A percentile compares a stretch with the other conserved stretches of the same genome.
phyloP scores from a whole-genome alignment of 495 filamentous ascomycete genomes.

The Penicillium goetzii region DNA sequence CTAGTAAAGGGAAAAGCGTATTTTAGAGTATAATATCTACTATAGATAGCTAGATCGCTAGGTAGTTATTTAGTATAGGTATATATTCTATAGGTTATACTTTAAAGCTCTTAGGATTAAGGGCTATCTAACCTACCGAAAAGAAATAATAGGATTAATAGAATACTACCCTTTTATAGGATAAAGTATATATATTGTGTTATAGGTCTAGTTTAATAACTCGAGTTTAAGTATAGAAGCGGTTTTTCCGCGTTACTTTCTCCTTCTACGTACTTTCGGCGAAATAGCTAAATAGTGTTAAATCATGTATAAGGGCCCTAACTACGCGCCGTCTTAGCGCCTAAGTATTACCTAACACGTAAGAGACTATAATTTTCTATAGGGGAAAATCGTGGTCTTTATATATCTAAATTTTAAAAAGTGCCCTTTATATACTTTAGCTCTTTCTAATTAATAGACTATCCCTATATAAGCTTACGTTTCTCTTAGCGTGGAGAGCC shows the following conservation, averaged over 20 bases:
- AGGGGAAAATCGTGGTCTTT: background rate
- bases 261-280: background rate
- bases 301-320: background rate
- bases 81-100: background rate
- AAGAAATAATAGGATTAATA: background rate
- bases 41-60: conserved; percentile 8
- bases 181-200: background rate
- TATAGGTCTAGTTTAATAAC: background rate
- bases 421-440: background rate
- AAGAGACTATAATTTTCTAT: background rate
- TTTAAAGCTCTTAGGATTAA: background rate
- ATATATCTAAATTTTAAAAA: background rate
- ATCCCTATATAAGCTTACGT: background rate
- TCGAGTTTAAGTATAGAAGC: background rate
- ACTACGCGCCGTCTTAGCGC: conserved; percentile 3
- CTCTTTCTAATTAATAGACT: background rate
- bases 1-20: conserved; percentile 8
- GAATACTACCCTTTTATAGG: conserved; percentile 1
- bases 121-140: too few species aligned
- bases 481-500: too few species aligned
- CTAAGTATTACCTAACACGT: background rate
- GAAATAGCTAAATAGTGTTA: background rate
- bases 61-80: background rate
- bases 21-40: conserved; percentile 8
- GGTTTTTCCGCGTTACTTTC: background rate